A percentile compares a stretch with the other conserved stretches of the same genome.
Evolutionary conservation across 78 protist species (phyloP).

Genomic region (Pigoraptor vietnamica): DNA sequence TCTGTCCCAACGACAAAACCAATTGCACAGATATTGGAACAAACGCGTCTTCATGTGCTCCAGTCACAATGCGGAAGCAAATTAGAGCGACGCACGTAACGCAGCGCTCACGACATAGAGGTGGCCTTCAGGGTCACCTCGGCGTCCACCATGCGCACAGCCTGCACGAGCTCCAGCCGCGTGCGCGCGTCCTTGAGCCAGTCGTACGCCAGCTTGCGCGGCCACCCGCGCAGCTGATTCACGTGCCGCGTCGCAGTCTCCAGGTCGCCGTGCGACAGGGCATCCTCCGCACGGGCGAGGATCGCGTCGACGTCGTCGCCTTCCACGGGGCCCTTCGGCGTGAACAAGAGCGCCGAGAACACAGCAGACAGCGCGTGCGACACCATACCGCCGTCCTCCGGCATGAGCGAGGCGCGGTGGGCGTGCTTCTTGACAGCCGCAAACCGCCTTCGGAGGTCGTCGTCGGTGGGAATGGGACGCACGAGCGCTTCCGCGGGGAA

Average conservation of each 20-base stretch:
- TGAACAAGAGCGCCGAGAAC: not conserved
- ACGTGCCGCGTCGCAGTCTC: not conserved
- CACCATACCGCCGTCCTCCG: not conserved
- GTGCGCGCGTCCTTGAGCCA: slow-evolving; percentile 3
- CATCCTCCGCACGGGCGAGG: not conserved
- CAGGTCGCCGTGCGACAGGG: not conserved
- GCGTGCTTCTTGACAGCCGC: not conserved
- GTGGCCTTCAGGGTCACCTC: not conserved
- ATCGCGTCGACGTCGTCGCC: not conserved
- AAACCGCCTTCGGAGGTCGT: not conserved
- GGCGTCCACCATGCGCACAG: not conserved
- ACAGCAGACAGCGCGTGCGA: not conserved
- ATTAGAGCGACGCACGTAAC: no score
- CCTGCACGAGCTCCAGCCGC: not conserved
- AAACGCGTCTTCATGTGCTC: no score
- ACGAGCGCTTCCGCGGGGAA: not conserved
- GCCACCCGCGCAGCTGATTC: not conserved
- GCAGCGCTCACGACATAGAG: not conserved
- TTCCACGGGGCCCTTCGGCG: not conserved
- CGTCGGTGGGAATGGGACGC: not conserved
- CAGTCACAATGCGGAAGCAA: no score
- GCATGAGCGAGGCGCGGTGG: not conserved
- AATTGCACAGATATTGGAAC: no score
- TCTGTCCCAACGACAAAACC: no score
- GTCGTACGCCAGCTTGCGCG: not conserved